Evolutionary conservation across 176 grass and related monocot genomes (phyloP), one percentile per base, ranked within the genome.

Genomic region (Aegilops sharonensis): DNA sequence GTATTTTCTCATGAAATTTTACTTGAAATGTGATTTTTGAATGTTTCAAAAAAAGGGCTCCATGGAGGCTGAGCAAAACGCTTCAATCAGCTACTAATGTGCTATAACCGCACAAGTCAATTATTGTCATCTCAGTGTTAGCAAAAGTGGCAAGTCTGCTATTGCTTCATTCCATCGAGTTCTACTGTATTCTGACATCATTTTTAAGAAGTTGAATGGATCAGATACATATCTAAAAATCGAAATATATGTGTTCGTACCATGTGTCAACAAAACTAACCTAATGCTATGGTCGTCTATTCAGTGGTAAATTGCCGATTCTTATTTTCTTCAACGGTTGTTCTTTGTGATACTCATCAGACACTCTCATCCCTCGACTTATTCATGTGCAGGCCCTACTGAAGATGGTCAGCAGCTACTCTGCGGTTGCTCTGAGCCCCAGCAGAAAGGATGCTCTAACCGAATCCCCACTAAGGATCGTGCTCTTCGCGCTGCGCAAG

Each of bases 401-500:
- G 78, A 95, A 95, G 81, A 37, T 94, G 80, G 96, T 94, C 20
- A 85, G 83, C 50, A 92, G 63, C 60, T 98, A 95, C 84, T 94
- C 96, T 15, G 80, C 91, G 0, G 72, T 83, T 48, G 96, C 93
- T 4, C 75, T 92, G 69, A 98, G 93, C 85, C 93, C 96, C 23
- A 98, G 85, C 78, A 89, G 93, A 78, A 89, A 84, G 64, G 89
- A 95, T 50, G 62, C 85, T 56, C 80, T 94, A 1, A 95, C 88
- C 3, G 96, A 98, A 57, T 98, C 96, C 0, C 96, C 96, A 4
- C 85, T 98, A 62, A 94, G 84, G 50, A 95, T 95, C 13, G 93
- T 98, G 24, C 91, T 98, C 9, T 94, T 95, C 39, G 93, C 93
- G 43, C 84, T 98, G 88, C 88, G 91, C 83, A 98, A 95, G 79